phyloP scores from a whole-genome alignment of 176 grass and related monocot species.

The Guadua angustifolia region DNA sequence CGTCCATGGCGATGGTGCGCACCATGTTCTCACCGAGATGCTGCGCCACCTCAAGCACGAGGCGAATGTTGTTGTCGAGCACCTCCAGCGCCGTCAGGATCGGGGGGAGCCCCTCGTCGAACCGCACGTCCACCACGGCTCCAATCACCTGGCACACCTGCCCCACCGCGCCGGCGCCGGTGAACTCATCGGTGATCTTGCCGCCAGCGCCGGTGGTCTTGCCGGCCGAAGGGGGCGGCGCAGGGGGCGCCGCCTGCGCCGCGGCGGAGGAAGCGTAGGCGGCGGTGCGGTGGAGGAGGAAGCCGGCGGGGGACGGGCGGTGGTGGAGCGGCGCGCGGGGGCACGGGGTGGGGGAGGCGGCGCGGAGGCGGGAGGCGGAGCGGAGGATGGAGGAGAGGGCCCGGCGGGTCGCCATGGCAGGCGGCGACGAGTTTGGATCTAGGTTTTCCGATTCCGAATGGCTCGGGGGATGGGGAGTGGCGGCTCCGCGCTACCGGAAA shows the following conservation, averaged over 20 bases:
- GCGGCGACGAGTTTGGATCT: slow-evolving; percentile 54
- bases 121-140: slow-evolving; percentile 83
- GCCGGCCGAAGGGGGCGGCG: slow-evolving; percentile 38
- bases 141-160: slow-evolving; percentile 79
- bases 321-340: slow-evolving; percentile 47
- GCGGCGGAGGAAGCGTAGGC: slow-evolving; percentile 62
- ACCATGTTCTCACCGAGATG: slow-evolving; percentile 98
- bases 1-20: slow-evolving; percentile 93
- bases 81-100: slow-evolving; percentile 93
- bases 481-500: slow-evolving; percentile 53
- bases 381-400: slow-evolving; percentile 68
- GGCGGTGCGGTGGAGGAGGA: slow-evolving; percentile 63
- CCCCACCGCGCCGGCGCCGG: slow-evolving; percentile 68
- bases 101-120: slow-evolving; percentile 76
- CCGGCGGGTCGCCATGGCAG: slow-evolving; percentile 79
- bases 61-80: slow-evolving; percentile 81
- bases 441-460: slow-evolving; percentile 53
- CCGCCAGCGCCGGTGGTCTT: slow-evolving; percentile 48
- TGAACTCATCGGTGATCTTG: slow-evolving; percentile 76
- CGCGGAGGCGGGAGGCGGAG: slow-evolving; percentile 55
- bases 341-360: slow-evolving; percentile 43
- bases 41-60: slow-evolving; percentile 94
- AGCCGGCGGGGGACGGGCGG: slow-evolving; percentile 59
- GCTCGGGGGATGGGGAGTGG: slow-evolving; percentile 37
- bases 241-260: slow-evolving; percentile 42